Evolutionary conservation across 169 alveolate genomes (phyloP).

Genomic region (Plasmodium falciparum): DNA sequence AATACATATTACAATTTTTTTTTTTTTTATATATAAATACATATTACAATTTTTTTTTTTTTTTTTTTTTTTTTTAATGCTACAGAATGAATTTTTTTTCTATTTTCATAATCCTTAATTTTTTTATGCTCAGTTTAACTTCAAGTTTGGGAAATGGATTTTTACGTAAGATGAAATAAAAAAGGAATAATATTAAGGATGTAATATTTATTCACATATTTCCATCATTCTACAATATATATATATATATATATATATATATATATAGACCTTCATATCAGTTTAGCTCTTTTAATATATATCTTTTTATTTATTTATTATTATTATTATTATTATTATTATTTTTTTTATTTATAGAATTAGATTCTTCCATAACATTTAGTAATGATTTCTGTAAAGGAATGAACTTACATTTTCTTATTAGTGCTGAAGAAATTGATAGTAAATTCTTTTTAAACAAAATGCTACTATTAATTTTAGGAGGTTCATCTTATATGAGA

Average conservation of each 20-base stretch:
- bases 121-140: slow-evolving; percentile 20
- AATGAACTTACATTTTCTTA: slow-evolving; percentile 46
- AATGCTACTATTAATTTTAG: slow-evolving; percentile 1
- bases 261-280: background rate
- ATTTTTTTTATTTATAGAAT: slow-evolving; percentile 3
- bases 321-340: too few species aligned
- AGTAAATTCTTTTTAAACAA: background rate
- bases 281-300: background rate
- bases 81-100: slow-evolving; percentile 44
- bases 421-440: slow-evolving; percentile 31
- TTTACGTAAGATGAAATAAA: slow-evolving; percentile 34
- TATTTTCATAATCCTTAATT: slow-evolving; percentile 18
- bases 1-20: too few species aligned
- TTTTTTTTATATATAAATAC: too few species aligned
- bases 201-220: background rate
- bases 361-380: background rate
- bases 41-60: background rate
- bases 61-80: slow-evolving; percentile 4
- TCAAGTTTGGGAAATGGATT: background rate
- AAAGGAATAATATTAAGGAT: too few species aligned
- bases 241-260: slow-evolving; percentile 1
- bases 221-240: background rate
- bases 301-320: background rate
- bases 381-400: slow-evolving; percentile 20
- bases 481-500: slow-evolving; percentile 1